Base-by-base conservation (phyloP, 164 flowering plant species). In the Stephania japonica region DNA sequence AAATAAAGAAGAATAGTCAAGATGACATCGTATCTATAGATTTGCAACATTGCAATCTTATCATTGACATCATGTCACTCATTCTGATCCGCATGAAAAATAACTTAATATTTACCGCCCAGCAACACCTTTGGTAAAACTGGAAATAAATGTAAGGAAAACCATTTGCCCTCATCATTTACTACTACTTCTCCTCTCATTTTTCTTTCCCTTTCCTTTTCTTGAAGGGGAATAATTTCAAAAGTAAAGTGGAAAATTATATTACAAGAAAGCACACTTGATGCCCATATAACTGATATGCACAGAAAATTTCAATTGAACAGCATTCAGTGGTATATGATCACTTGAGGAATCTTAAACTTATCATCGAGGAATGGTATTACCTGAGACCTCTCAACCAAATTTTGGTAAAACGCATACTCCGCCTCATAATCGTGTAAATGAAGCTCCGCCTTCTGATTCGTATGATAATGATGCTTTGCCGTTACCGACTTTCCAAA, bases 401-500 rank as follows among this genome's bases (percentile, higher is more conserved):
- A 71, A 82, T 91, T 93, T 3, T 42, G 80, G 72, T 95, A 95
- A 44, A 95, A 86, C 1, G 71, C 83, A 70, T 95, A 95, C 84
- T 95, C 99, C 3, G 97, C 98, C 68, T 86, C 85, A 69, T 95
- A 95, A 80, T 95, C 98, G 64, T 95, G 99, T 73, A 95, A 72
- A 59, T 68, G 76, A 25, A 95, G 94, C 88, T 95, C 99, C 0
- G 81, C 87, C 82, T 88, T 93, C 81, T 95, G 99, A 78, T 87
- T 91, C 1, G 97, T 91, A 78, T 95, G 97, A 71, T 95, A 95
- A 82, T 95, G 99, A 67, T 95, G 99, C 81, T 87, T 90, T 6
- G 95, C 91, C 0, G 71, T 53, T 4, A 42, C 63, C 0, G 92
- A 88, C 67, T 95, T 95, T 73, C 99, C 99, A 65, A 91, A 96